Base-by-base conservation (phyloP, 441 rosid species). In the Populus trichocarpa region DNA sequence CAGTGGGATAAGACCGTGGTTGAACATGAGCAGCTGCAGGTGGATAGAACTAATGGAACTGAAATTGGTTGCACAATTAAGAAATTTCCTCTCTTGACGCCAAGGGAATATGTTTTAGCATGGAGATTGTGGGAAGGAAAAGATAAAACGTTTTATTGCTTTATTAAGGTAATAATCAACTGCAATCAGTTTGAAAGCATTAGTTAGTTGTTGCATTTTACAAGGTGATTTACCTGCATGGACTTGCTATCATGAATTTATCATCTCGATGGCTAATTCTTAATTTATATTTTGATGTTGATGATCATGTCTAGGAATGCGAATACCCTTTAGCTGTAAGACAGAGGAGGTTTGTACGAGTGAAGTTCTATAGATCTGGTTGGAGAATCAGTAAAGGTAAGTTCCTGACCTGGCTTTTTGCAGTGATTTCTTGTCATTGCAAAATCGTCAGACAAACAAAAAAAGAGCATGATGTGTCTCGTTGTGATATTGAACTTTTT, bases 71-170 rank as follows among this genome's bases (percentile, higher is more conserved):
- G 86, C 72, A 91, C 90, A 0, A 72, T 93, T 4, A 95, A 93
- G 78, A 93, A 96, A 68, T 96, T 93, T 70, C 97, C 97, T 1
- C 85, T 96, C 81, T 77, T 96, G 87, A 92, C 94, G 67, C 92
- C 93, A 36, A 87, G 98, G 78, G 98, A 93, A 76, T 96, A 96
- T 59, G 77, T 91, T 9, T 78, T 96, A 80, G 97, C 97, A 23
- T 96, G 98, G 99, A 91, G 86, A 83, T 69, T 92, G 85, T 96
- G 97, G 99, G 92, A 92, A 84, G 98, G 92, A 77, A 84, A 85
- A n/a, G 91, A 91, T 84, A 80, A 83, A 68, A 74, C 89, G 64
- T 96, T 91, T 85, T 96, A 89, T 75, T 92, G 97, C 83, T 92
- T 90, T 85, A 90, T 81, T 59, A 93, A 90, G 95, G 98, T 90